A percentile compares a stretch with the other conserved stretches of the same genome.
These are phyloP conservation scores for Vaccinium vitisidaea DNA, from an alignment of 148 eudicot genomes.

Conservation along the genomic window DNA sequence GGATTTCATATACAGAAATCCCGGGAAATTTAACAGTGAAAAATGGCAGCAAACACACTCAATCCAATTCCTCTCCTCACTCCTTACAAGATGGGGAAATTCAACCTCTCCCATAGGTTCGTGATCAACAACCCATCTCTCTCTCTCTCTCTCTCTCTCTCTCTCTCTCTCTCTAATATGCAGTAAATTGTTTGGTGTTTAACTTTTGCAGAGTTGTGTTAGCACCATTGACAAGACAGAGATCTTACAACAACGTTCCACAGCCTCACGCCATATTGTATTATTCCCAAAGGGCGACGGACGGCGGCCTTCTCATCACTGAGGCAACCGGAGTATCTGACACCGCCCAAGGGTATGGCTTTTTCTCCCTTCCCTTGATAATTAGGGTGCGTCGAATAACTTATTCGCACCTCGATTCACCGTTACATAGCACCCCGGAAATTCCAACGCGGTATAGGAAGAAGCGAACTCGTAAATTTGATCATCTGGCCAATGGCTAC, in stretches of 20 bases:
- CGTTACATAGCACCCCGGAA: no score
- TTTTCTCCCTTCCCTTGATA: background rate
- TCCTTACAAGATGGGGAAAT: slow-evolving; percentile 29
- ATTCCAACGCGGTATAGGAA: no score
- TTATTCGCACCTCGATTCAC: no score
- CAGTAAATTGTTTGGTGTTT: background rate
- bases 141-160: background rate
- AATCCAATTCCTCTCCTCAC: slow-evolving; percentile 25
- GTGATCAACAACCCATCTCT: background rate
- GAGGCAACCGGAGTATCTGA: slow-evolving; percentile 32
- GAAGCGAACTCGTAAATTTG: no score
- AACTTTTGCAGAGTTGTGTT: slow-evolving; percentile 21
- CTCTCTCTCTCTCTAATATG: background rate
- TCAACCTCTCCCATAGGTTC: slow-evolving; percentile 31
- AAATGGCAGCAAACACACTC: slow-evolving; percentile 12
- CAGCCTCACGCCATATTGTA: slow-evolving; percentile 31
- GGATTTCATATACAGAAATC: background rate
- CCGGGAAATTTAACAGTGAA: background rate
- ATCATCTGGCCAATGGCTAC: no score
- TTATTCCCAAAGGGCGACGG: slow-evolving; percentile 28
- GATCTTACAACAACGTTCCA: slow-evolving; percentile 28
- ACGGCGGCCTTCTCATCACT: slow-evolving; percentile 32
- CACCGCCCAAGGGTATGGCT: slow-evolving; percentile 25
- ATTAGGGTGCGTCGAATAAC: no score
- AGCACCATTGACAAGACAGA: slow-evolving; percentile 24